Evolutionary conservation across 129 eudicot species (phyloP), one percentile per base, ranked within the genome.

Genomic region (Silybum marianum): DNA sequence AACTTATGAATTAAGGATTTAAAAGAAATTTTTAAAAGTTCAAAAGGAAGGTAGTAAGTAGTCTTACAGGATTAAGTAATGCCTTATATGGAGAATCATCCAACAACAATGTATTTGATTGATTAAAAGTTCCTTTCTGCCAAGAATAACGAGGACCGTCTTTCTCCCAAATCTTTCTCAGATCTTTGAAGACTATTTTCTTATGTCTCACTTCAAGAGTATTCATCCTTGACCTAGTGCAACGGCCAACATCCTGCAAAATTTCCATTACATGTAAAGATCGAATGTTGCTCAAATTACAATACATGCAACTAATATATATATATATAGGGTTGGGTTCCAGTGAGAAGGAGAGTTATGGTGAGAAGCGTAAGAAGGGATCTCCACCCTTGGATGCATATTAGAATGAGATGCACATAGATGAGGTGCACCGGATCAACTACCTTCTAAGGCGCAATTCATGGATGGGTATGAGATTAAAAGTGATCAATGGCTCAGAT

Each of bases 41-140:
- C 22, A 66, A 39, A 58, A 22, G 32, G 40, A 68, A 78, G 77
- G 75, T 24, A 24, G 39, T 39, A 58, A 24, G 39, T 39, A 58
- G 67, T 54, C 97, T 81, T 92, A 95, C 99, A 65, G 94, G 97
- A 85, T 95, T 95, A 13, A 90, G 83, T 76, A 95, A 84, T 73
- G 97, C 98, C 86, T 94, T 94, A 74, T 94, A 90, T 32, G 98
- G 98, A 86, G 98, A 88, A 90, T 94, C 97, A 85, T 94, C 98
- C 82, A 94, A 21, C 79, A 94, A 81, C 73, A 94, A 81, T 7
- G 97, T 94, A 87, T 94, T 90, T 81, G 96, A 88, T 78, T 89
- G 92, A 84, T 89, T 32, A 84, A 82, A 94, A 82, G 87, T 34
- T 78, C 98, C 99, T 73, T 88, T 90, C 81, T 82, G 81, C 97